Evolutionary conservation across 2,329 filamentous ascomycete genomes (phyloP).

Genomic region (Pseudogymnoascus sp.): DNA sequence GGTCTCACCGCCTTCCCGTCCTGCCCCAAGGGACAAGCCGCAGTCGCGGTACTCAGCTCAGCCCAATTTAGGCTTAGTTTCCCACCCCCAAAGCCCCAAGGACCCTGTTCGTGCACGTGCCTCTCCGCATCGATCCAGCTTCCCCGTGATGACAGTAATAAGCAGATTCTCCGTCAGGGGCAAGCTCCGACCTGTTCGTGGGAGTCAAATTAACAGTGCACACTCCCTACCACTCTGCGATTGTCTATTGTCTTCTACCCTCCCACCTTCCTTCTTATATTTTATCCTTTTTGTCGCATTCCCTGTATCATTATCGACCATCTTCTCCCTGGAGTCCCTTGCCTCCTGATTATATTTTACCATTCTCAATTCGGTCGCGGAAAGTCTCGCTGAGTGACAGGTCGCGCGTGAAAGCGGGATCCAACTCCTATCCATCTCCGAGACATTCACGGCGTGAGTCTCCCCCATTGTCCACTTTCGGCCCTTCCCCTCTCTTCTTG

Average conservation of each 20-base stretch:
- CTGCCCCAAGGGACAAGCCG: background rate
- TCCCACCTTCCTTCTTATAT: background rate
- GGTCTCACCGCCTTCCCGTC: background rate
- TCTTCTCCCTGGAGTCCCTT: background rate
- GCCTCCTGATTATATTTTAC: slow-evolving; percentile 1
- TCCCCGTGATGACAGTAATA: slow-evolving; percentile 4
- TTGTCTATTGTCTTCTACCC: background rate
- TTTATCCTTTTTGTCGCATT: background rate
- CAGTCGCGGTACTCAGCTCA: background rate
- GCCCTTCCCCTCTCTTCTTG: background rate
- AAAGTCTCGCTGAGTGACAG: background rate
- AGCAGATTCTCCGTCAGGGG: slow-evolving; percentile 1
- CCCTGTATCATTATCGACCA: background rate
- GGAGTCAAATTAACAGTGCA: background rate
- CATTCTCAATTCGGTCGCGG: background rate
- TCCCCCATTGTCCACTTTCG: background rate
- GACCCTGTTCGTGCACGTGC: background rate
- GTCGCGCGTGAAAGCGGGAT: background rate
- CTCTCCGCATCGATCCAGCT: slow-evolving; percentile 2
- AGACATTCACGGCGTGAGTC: slow-evolving; percentile 2
- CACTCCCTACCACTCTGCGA: background rate
- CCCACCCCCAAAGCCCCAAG: background rate
- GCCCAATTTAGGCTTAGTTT: background rate
- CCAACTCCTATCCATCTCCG: slow-evolving; percentile 4
- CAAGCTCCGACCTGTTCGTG: background rate